Evolutionary conservation across 2,329 filamentous ascomycete genomes (phyloP).

Genomic region (Beauveria sp.): DNA sequence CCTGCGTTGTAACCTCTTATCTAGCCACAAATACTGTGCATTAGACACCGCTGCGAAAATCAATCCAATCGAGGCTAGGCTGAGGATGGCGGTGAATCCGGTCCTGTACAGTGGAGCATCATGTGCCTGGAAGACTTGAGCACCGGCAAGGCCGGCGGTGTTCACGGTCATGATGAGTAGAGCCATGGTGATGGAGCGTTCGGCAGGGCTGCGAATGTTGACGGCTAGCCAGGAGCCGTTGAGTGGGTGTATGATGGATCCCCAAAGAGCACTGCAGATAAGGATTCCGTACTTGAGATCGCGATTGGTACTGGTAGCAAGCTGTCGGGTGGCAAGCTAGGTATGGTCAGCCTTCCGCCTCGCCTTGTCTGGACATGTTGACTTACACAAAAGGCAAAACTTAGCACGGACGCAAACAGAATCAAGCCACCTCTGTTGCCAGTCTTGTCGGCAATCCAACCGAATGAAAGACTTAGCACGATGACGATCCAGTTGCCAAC

Average conservation of each 20-base stretch:
- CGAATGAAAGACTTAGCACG: not conserved
- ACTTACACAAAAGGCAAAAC: not conserved
- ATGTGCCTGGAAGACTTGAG: slow-evolving; percentile 23
- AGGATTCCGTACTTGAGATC: not conserved
- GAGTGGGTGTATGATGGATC: not conserved
- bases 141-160: slow-evolving; percentile 23
- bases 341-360: not conserved
- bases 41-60: slow-evolving; percentile 17
- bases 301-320: not conserved
- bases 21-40: slow-evolving; percentile 32
- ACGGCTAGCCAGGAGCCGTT: slow-evolving; percentile 26
- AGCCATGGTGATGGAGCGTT: slow-evolving; percentile 25
- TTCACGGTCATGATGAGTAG: slow-evolving; percentile 27
- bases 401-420: not conserved
- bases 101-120: slow-evolving; percentile 23
- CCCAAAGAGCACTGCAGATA: not conserved
- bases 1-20: slow-evolving; percentile 13
- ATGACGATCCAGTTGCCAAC: not conserved
- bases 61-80: slow-evolving; percentile 19
- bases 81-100: slow-evolving; percentile 22
- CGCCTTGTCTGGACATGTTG: not conserved
- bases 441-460: not conserved
- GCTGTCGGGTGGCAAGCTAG: not conserved
- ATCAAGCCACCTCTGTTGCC: not conserved
- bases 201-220: slow-evolving; percentile 21